Evolutionary conservation across 768 basidiomycete species (phyloP).

Genomic region (Boletus edulis): DNA sequence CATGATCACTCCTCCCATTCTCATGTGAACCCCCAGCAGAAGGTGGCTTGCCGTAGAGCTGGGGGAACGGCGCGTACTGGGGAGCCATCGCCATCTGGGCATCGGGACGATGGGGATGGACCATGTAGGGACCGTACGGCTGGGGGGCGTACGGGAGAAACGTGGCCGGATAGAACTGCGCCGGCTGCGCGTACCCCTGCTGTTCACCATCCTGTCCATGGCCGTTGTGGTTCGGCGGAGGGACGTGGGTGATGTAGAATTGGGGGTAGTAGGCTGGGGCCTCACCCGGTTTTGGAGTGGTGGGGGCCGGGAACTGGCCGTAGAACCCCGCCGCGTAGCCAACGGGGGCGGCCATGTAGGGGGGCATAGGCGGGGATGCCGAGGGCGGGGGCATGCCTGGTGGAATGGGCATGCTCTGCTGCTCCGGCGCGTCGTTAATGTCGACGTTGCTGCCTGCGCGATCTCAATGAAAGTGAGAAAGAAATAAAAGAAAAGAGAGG

Average conservation of each 20-base stretch:
- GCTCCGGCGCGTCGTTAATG: slow-evolving; percentile 40
- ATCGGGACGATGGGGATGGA: slow-evolving; percentile 42
- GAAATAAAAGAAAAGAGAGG: slow-evolving; percentile 6
- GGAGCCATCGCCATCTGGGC: slow-evolving; percentile 35
- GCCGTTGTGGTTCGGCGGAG: slow-evolving; percentile 38
- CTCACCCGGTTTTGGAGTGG: slow-evolving; percentile 50
- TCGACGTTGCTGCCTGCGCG: slow-evolving; percentile 58
- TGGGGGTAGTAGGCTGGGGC: slow-evolving; percentile 50
- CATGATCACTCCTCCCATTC: slow-evolving; percentile 27
- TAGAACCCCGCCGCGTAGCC: slow-evolving; percentile 56
- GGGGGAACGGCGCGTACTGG: slow-evolving; percentile 40
- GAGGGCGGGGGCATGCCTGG: slow-evolving; percentile 41
- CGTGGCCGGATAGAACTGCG: slow-evolving; percentile 47
- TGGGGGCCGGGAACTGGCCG: slow-evolving; percentile 50
- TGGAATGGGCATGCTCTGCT: slow-evolving; percentile 41
- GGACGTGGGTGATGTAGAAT: slow-evolving; percentile 47
- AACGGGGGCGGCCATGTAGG: slow-evolving; percentile 50
- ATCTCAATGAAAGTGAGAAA: slow-evolving; percentile 51
- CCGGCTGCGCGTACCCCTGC: slow-evolving; percentile 38
- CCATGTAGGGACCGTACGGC: slow-evolving; percentile 49
- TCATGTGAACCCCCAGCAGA: slow-evolving; percentile 34
- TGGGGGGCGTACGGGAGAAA: slow-evolving; percentile 47
- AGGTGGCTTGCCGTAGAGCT: slow-evolving; percentile 39
- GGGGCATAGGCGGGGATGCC: slow-evolving; percentile 46
- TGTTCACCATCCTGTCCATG: slow-evolving; percentile 43